Evolutionary conservation across 106 monocot genomes (phyloP).

Genomic region (Amphibolis antarctica): DNA sequence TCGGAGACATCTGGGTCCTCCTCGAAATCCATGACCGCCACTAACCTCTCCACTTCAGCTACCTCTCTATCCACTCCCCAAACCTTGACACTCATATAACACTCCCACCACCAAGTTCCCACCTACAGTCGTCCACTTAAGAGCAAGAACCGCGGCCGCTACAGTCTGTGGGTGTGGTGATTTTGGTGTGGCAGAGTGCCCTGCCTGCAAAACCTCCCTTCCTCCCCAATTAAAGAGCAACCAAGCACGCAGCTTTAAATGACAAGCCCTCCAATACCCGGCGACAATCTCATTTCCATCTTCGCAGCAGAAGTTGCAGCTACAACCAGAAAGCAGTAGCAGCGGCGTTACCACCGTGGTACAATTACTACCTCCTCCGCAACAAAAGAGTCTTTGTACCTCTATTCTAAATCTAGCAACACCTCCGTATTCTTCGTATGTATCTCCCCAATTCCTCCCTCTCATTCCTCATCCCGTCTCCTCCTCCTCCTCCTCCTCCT

Average conservation of each 20-base stretch:
- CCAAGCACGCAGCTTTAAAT: background rate
- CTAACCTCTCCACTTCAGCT: background rate
- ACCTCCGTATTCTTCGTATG: background rate
- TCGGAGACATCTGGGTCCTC: slow-evolving; percentile 30
- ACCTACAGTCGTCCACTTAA: background rate
- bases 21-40: slow-evolving; percentile 23
- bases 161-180: background rate
- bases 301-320: background rate
- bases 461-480: background rate
- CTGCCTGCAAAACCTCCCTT: no score
- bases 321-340: background rate
- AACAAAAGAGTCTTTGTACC: background rate
- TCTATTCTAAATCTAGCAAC: background rate
- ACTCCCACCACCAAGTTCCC: no score
- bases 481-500: background rate
- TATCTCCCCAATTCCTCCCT: background rate
- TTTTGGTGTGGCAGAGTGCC: background rate
- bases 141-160: background rate
- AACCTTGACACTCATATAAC: no score
- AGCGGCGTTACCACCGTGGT: background rate
- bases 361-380: no score
- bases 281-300: no score
- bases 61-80: no score
- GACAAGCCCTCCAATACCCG: background rate
- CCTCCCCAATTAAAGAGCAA: no score